Evolutionary conservation across 106 monocot species (phyloP), one percentile per base, ranked within the genome.

Genomic region (Allium sativum): DNA sequence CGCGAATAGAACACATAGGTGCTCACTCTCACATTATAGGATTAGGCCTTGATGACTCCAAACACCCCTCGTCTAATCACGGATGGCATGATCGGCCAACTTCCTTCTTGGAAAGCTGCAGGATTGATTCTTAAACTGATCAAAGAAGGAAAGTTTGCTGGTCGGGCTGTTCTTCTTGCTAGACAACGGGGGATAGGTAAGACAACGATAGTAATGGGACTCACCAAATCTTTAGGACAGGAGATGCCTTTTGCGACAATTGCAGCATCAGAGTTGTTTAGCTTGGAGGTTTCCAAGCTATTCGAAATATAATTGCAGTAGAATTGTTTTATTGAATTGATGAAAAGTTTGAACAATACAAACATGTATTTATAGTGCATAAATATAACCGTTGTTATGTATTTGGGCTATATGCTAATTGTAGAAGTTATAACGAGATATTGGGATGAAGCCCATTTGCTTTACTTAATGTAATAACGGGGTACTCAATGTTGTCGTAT

Each of bases 181-280:
- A 87, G 95, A 3, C 90, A 98, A 76, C 96, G 91, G 16, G 96
- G 96, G 20, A 98, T 91, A 9, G 91, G 96, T 1, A 93, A 93
- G 80, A 93, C 84, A 42, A 81, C 84, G 48, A 82, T 93, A 41
- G 88, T 88, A 52, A 93, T 93, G 92, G 92, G 84, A 31, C 67
- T 88, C 16, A 84, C 92, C 53, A 88, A 93, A 65, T 87, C 92
- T 45, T 81, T 93, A 10, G 92, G 92, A 15, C 62, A 69, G 14
- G 92, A 93, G 72, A 93, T 88, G 43, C 93, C 93, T 42, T 88
- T 93, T 43, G 84, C 93, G 18, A 69, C 74, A 12, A 48, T 88
- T 21, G 71, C 82, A 14, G 93, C 75, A 10, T 88, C 88, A 47
- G 93, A 93, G 77, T 68, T 88, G 48, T 93, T 82, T 78, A 88